These are phyloP conservation scores for Talaromyces wortmannii DNA, from an alignment of 495 filamentous ascomycete species.

Conservation along the genomic window DNA sequence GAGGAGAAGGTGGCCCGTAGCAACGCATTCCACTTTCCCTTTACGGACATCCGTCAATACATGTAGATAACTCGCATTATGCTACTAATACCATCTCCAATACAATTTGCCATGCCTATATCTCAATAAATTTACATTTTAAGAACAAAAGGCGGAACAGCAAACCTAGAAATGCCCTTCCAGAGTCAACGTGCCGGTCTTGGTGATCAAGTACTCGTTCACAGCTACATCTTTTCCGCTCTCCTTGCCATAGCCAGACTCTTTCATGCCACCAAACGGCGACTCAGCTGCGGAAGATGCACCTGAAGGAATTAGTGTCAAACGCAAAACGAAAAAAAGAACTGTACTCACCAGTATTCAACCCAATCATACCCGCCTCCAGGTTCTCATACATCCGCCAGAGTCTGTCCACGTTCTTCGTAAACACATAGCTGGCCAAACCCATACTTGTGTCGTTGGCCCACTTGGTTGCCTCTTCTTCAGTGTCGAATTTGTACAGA, in stretches of 20 bases:
- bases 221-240: conserved; percentile 67
- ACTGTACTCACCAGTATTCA: conserved; percentile 51
- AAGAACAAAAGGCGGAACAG: too few species aligned
- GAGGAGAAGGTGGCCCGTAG: too few species aligned
- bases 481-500: conserved; percentile 61
- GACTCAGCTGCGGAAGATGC: conserved; percentile 62
- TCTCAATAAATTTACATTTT: too few species aligned
- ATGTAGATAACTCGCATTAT: too few species aligned
- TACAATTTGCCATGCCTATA: too few species aligned
- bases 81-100: too few species aligned
- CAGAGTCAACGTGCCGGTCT: conserved; percentile 61
- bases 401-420: conserved; percentile 63
- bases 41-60: too few species aligned
- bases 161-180: conserved; percentile 47
- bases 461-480: conserved; percentile 56
- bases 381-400: conserved; percentile 69
- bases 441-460: conserved; percentile 68
- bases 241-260: conserved; percentile 72
- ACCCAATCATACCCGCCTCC: conserved; percentile 70
- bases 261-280: conserved; percentile 73
- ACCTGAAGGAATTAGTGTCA: conserved; percentile 18
- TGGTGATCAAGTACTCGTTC: conserved; percentile 63
- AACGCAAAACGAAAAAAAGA: background rate
- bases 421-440: conserved; percentile 65
- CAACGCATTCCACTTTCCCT: too few species aligned